Evolutionary conservation across 1,139 yeast genomes (phyloP).

Genomic region (Pichia sp.): DNA sequence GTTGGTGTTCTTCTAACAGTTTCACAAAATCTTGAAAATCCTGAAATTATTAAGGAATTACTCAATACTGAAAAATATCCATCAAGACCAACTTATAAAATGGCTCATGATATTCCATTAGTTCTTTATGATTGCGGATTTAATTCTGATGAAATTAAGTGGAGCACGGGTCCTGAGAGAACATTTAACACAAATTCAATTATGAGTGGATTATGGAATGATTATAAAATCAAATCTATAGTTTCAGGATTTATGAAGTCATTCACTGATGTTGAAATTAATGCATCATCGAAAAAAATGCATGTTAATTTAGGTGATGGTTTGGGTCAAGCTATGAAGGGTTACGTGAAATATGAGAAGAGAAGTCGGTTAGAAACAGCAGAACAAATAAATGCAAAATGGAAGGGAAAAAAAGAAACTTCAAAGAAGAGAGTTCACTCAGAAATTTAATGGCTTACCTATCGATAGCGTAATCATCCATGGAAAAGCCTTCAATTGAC

Average conservation of each 20-base stretch:
- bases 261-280: conserved; percentile 25
- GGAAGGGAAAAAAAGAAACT: conserved; percentile 29
- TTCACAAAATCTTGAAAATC: conserved; percentile 70
- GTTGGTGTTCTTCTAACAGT: conserved; percentile 72
- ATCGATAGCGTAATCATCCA: background rate
- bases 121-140: conserved; percentile 84
- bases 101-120: conserved; percentile 91
- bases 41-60: conserved; percentile 50
- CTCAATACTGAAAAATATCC: conserved; percentile 56
- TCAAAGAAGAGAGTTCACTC: conserved; percentile 9
- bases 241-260: conserved; percentile 32
- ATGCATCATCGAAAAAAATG: conserved; percentile 28
- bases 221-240: conserved; percentile 33
- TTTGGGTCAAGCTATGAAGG: conserved; percentile 47
- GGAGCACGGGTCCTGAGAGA: conserved; percentile 37
- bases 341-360: conserved; percentile 51
- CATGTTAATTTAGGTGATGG: conserved; percentile 64
- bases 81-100: conserved; percentile 71
- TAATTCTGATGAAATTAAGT: conserved; percentile 49
- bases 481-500: no score
- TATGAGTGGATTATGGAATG: conserved; percentile 28
- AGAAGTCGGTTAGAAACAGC: conserved; percentile 43
- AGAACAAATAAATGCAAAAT: conserved; percentile 62
- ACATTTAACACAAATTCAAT: conserved; percentile 20
- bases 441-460: background rate